phyloP scores from a whole-genome alignment of 129 eudicot genomes.

The Saposhnikovia divaricata region DNA sequence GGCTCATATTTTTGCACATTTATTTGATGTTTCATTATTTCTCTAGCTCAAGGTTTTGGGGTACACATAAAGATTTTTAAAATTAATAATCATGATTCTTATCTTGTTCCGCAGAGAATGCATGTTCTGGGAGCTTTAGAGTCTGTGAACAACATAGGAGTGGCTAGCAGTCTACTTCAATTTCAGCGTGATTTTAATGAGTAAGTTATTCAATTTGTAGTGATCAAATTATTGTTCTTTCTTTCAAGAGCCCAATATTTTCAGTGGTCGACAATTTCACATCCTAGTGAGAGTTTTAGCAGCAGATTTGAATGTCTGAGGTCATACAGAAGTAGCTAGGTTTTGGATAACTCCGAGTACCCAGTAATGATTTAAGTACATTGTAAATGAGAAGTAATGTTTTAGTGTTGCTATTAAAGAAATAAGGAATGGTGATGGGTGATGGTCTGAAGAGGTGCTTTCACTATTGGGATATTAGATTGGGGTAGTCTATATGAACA shows the following conservation, averaged over 20 bases:
- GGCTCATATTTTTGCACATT: constrained; percentile 1
- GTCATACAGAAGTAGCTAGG: background rate
- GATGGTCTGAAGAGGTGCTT: no score
- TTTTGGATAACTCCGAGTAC: background rate
- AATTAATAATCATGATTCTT: no score
- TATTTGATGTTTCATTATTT: background rate
- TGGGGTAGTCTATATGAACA: background rate
- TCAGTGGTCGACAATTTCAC: no score
- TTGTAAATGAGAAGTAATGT: no score
- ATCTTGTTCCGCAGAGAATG: constrained; percentile 46
- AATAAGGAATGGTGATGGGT: no score
- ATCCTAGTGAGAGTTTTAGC: background rate
- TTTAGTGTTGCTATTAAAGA: no score
- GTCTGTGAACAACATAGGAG: constrained; percentile 53
- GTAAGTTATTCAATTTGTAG: constrained; percentile 36
- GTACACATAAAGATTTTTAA: background rate
- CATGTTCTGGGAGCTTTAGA: constrained; percentile 65
- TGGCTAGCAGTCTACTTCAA: constrained; percentile 39
- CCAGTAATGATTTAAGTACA: background rate
- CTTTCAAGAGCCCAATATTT: background rate
- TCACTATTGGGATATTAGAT: no score
- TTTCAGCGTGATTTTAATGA: constrained; percentile 68
- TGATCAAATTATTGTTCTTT: background rate
- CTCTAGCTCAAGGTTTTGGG: background rate
- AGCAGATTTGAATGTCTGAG: background rate